Base-by-base conservation (phyloP, 495 filamentous ascomycete species). In the Ascodesmis nigricans region DNA sequence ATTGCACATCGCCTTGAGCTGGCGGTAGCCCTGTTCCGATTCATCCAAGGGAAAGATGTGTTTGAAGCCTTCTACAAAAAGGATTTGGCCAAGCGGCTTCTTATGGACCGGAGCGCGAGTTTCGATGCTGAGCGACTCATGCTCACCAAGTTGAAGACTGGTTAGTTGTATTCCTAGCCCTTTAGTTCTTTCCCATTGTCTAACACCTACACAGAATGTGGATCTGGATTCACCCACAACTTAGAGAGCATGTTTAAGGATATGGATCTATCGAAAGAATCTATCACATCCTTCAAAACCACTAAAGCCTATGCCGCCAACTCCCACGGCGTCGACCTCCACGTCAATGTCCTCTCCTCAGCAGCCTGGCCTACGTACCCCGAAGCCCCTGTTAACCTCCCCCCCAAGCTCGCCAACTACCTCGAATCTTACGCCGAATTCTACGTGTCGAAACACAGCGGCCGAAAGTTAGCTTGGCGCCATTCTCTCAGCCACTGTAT, bases 31-130 rank as follows among this genome's bases (percentile, higher is more conserved):
- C 63, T 99, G 4, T 99, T 99, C 62, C 69, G 87, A 3, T 95
- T 93, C 53, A 79, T 99, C 38, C 75, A 93, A 49, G 87, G 90
- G 15, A 99, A 95, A 52, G 82, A 82, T 25, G 81, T 92, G 0
- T 99, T 99, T 45, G 87, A 95, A 46, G 87, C 82, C 3, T 95
- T 99, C 47, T 99, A 99, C 63, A 95, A 95, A 62, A 87, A 79
- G 39, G 84, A 92, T 48, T 69, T 99, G 30, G 83, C 90, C 1
- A 66, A 79, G 5, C 68, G 87, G 18, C 59, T 99, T 15, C 60
- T 99, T 25, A 77, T 95, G 73, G 74, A 71, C 20, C 69, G 83
- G 40, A 91, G 80, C 50, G 87, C 87, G 7, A 91, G 78, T 47
- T 73, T 78, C 13, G 90, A 95, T 57, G 84, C 87, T 0, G 87